Conservation (phyloP, 139 green algal genomes). For the Chlorella vulgaris region DNA sequence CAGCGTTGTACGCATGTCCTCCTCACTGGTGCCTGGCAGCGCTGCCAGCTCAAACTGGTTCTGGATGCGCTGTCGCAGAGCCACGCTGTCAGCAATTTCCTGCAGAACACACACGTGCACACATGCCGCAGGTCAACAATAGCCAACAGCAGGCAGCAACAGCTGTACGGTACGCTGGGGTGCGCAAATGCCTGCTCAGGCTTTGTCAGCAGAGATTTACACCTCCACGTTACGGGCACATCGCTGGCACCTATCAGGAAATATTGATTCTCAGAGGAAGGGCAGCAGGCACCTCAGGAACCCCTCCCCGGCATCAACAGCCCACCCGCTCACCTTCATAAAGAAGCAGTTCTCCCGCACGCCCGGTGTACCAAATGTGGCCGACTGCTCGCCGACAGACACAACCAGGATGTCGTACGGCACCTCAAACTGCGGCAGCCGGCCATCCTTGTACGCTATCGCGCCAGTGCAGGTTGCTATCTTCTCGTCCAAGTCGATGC, state of each 20-base stretch:
- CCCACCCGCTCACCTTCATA: conserved; percentile 73
- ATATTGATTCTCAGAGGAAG: too few relatives aligned
- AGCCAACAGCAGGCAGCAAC: too few relatives aligned
- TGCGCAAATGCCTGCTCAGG: too few relatives aligned
- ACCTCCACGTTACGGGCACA: too few relatives aligned
- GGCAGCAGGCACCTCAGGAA: too few relatives aligned
- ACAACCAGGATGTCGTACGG: conserved; percentile 81
- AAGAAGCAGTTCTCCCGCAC: conserved; percentile 83
- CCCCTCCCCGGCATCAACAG: too few relatives aligned
- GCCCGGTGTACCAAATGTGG: conserved; percentile 78
- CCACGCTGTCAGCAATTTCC: conserved; percentile 62
- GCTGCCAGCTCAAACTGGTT: conserved; percentile 75
- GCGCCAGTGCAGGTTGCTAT: conserved; percentile 12
- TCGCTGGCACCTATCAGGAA: too few relatives aligned
- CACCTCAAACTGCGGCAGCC: conserved; percentile 40
- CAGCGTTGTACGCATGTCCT: conserved; percentile 56
- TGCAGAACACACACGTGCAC: conserved; percentile 32
- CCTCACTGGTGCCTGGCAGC: conserved; percentile 67
- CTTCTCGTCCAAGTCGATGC: conserved; percentile 46
- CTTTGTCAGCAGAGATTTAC: too few relatives aligned
- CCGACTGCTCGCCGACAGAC: conserved; percentile 77
- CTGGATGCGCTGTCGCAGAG: conserved; percentile 56
- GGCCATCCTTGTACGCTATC: conserved; percentile 16
- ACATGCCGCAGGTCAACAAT: too few relatives aligned
- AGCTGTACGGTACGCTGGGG: too few relatives aligned